A percentile compares a stretch with the other conserved stretches of the same genome.
Evolutionary conservation across 2,329 filamentous ascomycete species (phyloP).

Genomic region (Fusarium camptoceras): DNA sequence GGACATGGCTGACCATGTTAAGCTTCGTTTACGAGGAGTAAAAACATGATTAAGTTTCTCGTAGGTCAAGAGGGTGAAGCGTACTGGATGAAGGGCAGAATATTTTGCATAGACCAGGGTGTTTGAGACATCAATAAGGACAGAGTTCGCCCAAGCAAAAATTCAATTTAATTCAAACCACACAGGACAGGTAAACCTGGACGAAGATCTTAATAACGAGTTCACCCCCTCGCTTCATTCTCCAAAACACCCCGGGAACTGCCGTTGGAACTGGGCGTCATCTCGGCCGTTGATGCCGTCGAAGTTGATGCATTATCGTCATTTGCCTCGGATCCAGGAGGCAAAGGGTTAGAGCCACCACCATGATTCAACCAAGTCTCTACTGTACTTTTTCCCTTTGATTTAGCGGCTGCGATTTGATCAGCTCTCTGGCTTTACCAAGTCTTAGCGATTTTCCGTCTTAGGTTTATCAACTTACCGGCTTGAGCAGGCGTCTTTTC

Average conservation of each 20-base stretch:
- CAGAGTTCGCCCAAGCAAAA: accelerated
- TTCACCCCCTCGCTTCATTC: neutral
- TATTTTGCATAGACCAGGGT: neutral
- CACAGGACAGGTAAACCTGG: accelerated
- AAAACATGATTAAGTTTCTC: neutral
- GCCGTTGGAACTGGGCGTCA: neutral
- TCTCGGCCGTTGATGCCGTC: neutral
- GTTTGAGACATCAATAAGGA: accelerated
- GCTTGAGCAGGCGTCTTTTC: no score
- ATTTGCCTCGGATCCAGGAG: neutral
- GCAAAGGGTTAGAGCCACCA: accelerated
- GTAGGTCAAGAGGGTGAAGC: accelerated
- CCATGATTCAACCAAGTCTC: neutral
- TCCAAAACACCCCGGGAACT: neutral
- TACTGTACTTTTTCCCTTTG: accelerated
- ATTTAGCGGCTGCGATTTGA: neutral
- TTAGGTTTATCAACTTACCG: no score
- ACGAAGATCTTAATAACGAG: no score
- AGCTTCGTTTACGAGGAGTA: neutral
- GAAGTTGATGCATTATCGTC: neutral
- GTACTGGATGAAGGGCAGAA: accelerated
- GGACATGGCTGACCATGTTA: neutral
- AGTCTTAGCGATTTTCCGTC: neutral
- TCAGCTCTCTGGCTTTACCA: accelerated
- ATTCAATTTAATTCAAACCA: neutral